phyloP scores from a whole-genome alignment of 768 basidiomycete species.

The Trametes cingulata region DNA sequence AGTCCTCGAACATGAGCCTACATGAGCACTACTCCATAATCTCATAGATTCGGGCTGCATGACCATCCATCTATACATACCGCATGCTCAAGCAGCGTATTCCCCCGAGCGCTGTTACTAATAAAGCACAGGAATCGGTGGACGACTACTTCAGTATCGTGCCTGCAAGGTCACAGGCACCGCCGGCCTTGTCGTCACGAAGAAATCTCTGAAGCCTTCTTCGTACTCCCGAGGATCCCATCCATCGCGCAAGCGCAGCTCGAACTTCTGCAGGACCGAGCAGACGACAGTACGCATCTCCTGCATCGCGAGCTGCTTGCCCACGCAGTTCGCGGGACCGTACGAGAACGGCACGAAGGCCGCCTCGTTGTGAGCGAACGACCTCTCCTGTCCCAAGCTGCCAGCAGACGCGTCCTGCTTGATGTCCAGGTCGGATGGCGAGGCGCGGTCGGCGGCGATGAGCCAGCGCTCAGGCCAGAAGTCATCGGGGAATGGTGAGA shows the following conservation, averaged over 20 bases:
- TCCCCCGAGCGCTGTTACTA: no score
- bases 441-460: conserved; percentile 14
- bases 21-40: no score
- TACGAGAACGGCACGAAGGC: conserved; percentile 47
- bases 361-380: conserved; percentile 29
- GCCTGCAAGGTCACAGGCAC: conserved; percentile 21
- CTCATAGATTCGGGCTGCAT: no score
- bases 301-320: conserved; percentile 44
- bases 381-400: no score
- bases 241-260: conserved; percentile 33
- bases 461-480: conserved; percentile 50
- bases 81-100: no score
- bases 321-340: conserved; percentile 54
- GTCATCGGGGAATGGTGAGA: conserved; percentile 40
- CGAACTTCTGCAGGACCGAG: conserved; percentile 37
- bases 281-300: conserved; percentile 37
- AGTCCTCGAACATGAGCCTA: no score
- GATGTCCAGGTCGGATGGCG: background rate
- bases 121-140: no score
- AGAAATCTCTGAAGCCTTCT: conserved; percentile 31
- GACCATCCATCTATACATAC: no score
- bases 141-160: background rate
- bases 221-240: conserved; percentile 34
- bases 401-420: no score
- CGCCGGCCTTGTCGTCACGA: conserved; percentile 30